These are phyloP conservation scores for Clitoria ternatea DNA, from an alignment of 306 rosid genomes.

Conservation along the genomic window DNA sequence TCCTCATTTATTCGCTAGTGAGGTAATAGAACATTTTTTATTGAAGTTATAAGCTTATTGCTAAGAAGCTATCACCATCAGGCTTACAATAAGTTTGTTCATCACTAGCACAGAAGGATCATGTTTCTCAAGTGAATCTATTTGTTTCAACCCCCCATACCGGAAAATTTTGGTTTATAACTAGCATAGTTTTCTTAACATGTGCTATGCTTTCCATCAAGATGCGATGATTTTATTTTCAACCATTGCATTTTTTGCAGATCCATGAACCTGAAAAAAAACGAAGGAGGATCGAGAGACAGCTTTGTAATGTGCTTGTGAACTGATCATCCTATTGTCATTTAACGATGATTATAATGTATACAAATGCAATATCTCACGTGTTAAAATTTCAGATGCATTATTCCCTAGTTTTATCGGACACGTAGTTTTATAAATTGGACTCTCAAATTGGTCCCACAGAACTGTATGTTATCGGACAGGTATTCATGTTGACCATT, in stretches of 20 bases:
- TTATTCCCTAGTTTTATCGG: constrained; percentile 13
- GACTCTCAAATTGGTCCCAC: constrained; percentile 29
- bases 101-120: neutral
- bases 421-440: neutral
- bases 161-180: neutral
- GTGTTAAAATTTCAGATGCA: constrained; percentile 12
- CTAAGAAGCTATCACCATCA: neutral
- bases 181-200: neutral
- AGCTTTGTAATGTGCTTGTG: constrained; percentile 58
- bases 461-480: constrained; percentile 3
- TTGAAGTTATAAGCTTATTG: neutral
- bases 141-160: neutral
- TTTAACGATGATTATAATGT: constrained; percentile 13
- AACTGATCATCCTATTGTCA: constrained; percentile 24
- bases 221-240: neutral
- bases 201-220: neutral
- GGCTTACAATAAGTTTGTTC: neutral
- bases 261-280: constrained; percentile 46
- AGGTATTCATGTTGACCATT: constrained; percentile 8
- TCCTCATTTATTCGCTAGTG: constrained; percentile 55
- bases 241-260: constrained; percentile 37
- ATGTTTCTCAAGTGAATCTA: neutral
- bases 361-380: constrained; percentile 21
- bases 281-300: constrained; percentile 57
- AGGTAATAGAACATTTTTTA: constrained; percentile 39